Base-by-base conservation (phyloP, 768 basidiomycete genomes). In the Tylopilus vinaceipallidus region DNA sequence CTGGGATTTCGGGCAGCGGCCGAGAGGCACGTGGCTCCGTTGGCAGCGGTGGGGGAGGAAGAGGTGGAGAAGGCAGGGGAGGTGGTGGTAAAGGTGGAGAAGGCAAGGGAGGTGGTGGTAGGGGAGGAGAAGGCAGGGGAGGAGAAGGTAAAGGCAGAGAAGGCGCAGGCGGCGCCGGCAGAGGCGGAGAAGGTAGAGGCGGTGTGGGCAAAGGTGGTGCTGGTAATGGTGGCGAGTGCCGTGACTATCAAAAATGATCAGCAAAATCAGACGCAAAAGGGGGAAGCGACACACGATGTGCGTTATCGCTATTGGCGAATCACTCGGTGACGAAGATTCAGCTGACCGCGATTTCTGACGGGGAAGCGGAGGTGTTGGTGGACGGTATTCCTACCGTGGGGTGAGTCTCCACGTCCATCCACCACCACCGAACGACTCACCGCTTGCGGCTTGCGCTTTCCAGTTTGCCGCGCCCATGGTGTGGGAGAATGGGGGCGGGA, bases 291-390 rank as follows among this genome's bases (percentile, higher is more conserved):
- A 50, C 59, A 56, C 68, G 47, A 33, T 65, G 23, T 62, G 58
- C 34, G 58, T 61, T 56, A 51, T 52, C 50, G 55, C 60, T 44
- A 56, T 61, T 35, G 58, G 66, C 47, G 56, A 73, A 17, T 70
- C 61, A 53, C 40, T 61, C 65, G 57, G 76, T 65, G 60, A 60
- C 39, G 49, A 0, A 27, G 57, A 56, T 33, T 65, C 66, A 13
- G 46, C 41, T n/a, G 61, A 64, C 40, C 63, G 67, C 26, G 62
- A 67, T 59, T 68, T 71, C 56, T 69, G 71, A 38, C 68, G 65
- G 29, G 71, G 73, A 22, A 80, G 64, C 23, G 81, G 81, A 3
- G 81, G 81, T 1, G 81, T 82, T 5, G 81, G 81, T 37, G 81
- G 79, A n/a, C 81, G 75, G 61, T 79, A 82, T 29, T 71, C 64